These are phyloP conservation scores for Ceratobasidium sp. DNA, from an alignment of 1,284 basidiomycete species.

Conservation along the genomic window DNA sequence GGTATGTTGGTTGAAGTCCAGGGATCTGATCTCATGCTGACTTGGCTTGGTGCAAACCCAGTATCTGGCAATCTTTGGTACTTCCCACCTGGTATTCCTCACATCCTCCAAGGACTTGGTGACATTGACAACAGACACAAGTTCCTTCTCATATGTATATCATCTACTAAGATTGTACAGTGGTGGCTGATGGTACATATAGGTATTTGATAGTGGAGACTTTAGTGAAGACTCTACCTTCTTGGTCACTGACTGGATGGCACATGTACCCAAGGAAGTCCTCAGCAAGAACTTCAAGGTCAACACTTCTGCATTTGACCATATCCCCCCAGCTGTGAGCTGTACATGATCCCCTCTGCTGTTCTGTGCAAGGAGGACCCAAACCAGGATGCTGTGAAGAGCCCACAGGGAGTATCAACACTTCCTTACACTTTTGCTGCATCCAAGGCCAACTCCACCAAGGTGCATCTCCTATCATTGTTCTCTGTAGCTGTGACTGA, in stretches of 20 bases:
- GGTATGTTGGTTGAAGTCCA: constrained; percentile 65
- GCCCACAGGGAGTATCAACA: constrained; percentile 61
- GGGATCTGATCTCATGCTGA: constrained; percentile 47
- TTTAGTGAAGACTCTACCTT: constrained; percentile 75
- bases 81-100: constrained; percentile 71
- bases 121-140: constrained; percentile 65
- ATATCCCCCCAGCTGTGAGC: constrained; percentile 53
- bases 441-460: constrained; percentile 59
- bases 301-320: constrained; percentile 41
- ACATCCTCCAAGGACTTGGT: constrained; percentile 68
- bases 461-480: constrained; percentile 17
- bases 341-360: constrained; percentile 29
- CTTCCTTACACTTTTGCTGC: constrained; percentile 61
- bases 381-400: constrained; percentile 49
- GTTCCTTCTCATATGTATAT: constrained; percentile 64
- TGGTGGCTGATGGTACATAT: constrained; percentile 18
- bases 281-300: constrained; percentile 51
- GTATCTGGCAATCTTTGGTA: constrained; percentile 54
- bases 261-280: constrained; percentile 67
- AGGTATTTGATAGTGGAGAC: constrained; percentile 69
- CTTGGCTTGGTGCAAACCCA: constrained; percentile 29
- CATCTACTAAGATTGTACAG: constrained; percentile 22
- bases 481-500: too few relatives aligned
- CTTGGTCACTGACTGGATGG: constrained; percentile 55
- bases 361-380: constrained; percentile 49